A percentile compares a stretch with the other conserved stretches of the same genome.
Conservation (phyloP, 1,284 basidiomycete species). For the Polyporus tsugae region DNA sequence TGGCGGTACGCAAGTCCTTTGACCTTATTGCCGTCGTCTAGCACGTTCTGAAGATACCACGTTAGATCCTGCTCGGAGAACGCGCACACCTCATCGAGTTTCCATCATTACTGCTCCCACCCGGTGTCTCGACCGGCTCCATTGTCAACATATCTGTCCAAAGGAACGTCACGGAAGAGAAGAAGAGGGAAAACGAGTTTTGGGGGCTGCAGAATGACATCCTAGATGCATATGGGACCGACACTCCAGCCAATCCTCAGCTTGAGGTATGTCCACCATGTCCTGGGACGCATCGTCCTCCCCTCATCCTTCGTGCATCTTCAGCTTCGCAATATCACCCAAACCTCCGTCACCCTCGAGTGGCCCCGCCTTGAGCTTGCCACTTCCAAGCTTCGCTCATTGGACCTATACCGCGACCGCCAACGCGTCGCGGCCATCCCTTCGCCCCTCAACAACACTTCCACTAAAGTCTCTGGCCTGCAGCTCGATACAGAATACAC, state of each 20-base stretch:
- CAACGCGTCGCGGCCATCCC: conserved; percentile 89
- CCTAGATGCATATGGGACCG: conserved; percentile 74
- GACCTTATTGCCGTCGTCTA: neutral
- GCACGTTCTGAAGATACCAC: neutral
- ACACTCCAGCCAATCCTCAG: conserved; percentile 76
- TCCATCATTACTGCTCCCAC: conserved; percentile 90
- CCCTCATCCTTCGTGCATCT: conserved; percentile 22
- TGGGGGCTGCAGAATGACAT: conserved; percentile 86
- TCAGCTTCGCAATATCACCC: conserved; percentile 91
- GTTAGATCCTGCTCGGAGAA: conserved; percentile 90
- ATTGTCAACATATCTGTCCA: conserved; percentile 96
- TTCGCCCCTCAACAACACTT: conserved; percentile 81
- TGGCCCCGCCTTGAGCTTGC: conserved; percentile 91
- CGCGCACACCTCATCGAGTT: conserved; percentile 96
- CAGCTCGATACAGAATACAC: conserved; percentile 89
- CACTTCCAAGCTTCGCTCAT: conserved; percentile 82
- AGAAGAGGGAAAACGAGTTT: conserved; percentile 81
- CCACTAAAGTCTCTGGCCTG: conserved; percentile 90
- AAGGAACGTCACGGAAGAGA: conserved; percentile 85
- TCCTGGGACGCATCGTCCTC: neutral
- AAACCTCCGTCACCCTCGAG: conserved; percentile 93
- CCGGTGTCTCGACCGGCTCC: conserved; percentile 91
- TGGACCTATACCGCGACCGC: conserved; percentile 92
- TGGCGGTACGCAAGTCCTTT: conserved; percentile 67
- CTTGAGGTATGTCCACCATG: conserved; percentile 60